Evolutionary conservation across 257 asterid genomes (phyloP), one percentile per base, ranked within the genome.

Genomic region (Solanum phureja): DNA sequence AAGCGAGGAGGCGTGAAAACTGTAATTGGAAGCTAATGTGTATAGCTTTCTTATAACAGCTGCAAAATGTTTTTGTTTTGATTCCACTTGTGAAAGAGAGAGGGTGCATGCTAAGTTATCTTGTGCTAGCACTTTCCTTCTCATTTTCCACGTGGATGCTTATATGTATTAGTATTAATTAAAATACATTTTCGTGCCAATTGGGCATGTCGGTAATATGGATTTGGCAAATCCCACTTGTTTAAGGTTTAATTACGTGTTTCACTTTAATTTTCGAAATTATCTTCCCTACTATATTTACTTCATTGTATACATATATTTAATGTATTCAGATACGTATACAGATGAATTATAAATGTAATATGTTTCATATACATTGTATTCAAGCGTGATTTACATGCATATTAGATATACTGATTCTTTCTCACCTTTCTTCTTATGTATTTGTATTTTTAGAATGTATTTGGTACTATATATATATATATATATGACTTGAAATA

Each of bases 51-150:
- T 64, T 72, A 85, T 66, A 66, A 71, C 42, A 72, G 66, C 77
- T 66, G 71, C 46, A 23, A 79, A n/a, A 8, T 40, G 23, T 68
- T 38, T 44, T 64, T 46, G 31, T 68, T 69, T 84, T 84, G 27
- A 35, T 64, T 84, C 76, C 56, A 60, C 56, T 84, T 68, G 79
- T 85, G 40, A 24, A 64, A 19, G 42, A 52, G 82, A 68, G 81
- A 71, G 87, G 87, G 83, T 68, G 87, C 81, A 68, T 85, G 87
- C 5, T 68, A 85, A 68, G 85, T 68, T 85, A 72, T 85, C 23
- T 14, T 85, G 87, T 38, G 29, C 81, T 68, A 49, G 58, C 87
- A 85, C 40, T 6, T 40, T 1, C 42, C 34, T 40, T 62, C 44
- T 52, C 21, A 4, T 29, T 81, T 16, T 81, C 85, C 42, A 81